Conservation (phyloP, 257 asterid species). For the Nicotiana attenuata region DNA sequence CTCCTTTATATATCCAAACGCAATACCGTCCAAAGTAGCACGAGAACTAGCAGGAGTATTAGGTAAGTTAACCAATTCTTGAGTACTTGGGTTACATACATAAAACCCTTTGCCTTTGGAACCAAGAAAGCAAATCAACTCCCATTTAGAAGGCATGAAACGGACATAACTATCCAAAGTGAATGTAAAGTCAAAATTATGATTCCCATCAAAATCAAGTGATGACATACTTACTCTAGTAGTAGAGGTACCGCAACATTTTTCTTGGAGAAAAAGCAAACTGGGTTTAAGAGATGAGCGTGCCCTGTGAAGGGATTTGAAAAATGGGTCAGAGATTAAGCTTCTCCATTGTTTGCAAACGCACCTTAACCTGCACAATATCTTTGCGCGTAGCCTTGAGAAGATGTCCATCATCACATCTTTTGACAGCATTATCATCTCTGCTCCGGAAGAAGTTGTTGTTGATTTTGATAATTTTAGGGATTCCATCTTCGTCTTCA, state of each 20-base stretch:
- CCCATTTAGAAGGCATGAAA: conserved; percentile 58
- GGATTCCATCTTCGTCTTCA: background rate
- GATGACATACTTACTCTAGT: conserved; percentile 3
- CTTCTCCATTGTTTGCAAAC: conserved; percentile 51
- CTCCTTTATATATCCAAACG: conserved; percentile 49
- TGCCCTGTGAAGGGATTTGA: conserved; percentile 26
- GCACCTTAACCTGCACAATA: conserved; percentile 47
- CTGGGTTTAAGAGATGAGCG: no score
- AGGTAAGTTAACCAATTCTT: conserved; percentile 39
- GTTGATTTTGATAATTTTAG: background rate
- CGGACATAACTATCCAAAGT: conserved; percentile 29
- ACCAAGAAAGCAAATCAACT: conserved; percentile 54
- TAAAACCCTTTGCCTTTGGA: conserved; percentile 43
- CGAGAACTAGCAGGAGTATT: conserved; percentile 35
- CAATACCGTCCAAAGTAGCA: conserved; percentile 44
- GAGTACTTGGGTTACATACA: conserved; percentile 49
- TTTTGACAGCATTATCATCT: conserved; percentile 18
- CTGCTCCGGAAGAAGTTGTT: no score
- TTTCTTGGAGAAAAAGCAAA: no score
- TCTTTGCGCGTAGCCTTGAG: conserved; percentile 35
- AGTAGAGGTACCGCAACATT: background rate
- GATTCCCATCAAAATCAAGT: conserved; percentile 35
- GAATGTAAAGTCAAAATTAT: conserved; percentile 35
- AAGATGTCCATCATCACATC: conserved; percentile 48
- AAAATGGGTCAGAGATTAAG: conserved; percentile 33